Conservation (phyloP, 192 early-diverging fungal species). For the Coemansia sp. region DNA sequence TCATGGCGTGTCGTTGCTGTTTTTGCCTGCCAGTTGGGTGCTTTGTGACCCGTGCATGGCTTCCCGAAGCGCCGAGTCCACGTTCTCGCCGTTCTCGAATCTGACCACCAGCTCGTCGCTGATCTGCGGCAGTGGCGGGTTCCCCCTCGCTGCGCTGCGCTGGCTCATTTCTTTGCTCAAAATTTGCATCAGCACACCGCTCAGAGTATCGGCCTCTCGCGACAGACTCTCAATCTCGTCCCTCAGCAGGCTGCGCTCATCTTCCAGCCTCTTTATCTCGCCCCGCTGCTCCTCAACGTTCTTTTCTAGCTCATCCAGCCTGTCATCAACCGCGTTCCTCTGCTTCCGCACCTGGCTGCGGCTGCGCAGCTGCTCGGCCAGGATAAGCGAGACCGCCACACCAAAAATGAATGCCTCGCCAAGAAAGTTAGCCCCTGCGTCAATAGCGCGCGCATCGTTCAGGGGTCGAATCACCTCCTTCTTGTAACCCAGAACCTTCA, state of each 20-base stretch:
- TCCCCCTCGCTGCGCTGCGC: conserved; percentile 19
- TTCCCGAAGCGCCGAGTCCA: conserved; percentile 6
- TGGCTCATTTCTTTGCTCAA: conserved; percentile 27
- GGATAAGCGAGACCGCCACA: conserved; percentile 67
- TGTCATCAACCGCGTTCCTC: conserved; percentile 37
- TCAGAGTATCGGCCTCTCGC: conserved; percentile 20
- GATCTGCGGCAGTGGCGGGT: conserved; percentile 11
- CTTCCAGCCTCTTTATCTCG: conserved; percentile 29
- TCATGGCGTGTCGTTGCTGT: no score
- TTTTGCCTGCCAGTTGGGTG: no score
- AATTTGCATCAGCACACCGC: conserved; percentile 35
- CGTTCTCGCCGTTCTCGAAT: conserved; percentile 19
- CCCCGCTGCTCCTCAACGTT: conserved; percentile 38
- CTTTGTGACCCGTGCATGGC: background rate
- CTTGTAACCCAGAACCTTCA: conserved; percentile 75
- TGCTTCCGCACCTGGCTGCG: conserved; percentile 31
- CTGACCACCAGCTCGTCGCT: conserved; percentile 24
- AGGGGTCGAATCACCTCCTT: conserved; percentile 71
- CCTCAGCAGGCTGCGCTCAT: conserved; percentile 18
- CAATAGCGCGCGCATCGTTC: conserved; percentile 75
- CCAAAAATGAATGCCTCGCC: conserved; percentile 74
- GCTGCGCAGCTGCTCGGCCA: conserved; percentile 68
- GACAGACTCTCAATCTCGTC: conserved; percentile 21
- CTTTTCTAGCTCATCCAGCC: conserved; percentile 55
- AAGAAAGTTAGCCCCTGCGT: conserved; percentile 76